Evolutionary conservation across 768 basidiomycete genomes (phyloP).

Genomic region (Mycena capillaripes): DNA sequence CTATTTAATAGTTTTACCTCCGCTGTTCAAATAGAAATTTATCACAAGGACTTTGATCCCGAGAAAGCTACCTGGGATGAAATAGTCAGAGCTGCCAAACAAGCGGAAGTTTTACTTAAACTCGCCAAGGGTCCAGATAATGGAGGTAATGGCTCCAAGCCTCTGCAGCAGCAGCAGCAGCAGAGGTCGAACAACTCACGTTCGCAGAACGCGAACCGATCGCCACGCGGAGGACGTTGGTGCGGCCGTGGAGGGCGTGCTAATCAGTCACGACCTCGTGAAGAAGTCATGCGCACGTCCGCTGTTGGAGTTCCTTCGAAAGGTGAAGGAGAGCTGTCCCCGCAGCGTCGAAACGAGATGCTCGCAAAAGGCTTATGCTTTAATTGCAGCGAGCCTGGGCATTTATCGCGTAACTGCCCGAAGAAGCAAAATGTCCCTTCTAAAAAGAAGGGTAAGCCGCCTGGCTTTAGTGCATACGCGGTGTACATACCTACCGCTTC

Average conservation of each 20-base stretch:
- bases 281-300: not conserved
- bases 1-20: constrained; percentile 42
- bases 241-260: not conserved
- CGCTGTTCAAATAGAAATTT: constrained; percentile 31
- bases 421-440: not conserved
- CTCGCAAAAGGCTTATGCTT: constrained; percentile 8
- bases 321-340: not conserved
- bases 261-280: not conserved
- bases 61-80: constrained; percentile 27
- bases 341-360: not conserved
- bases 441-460: not conserved
- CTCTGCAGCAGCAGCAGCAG: no score
- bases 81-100: not conserved
- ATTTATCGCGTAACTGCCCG: not conserved
- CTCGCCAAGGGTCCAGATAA: not conserved
- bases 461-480: not conserved
- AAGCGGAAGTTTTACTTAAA: not conserved
- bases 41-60: constrained; percentile 31
- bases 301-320: not conserved
- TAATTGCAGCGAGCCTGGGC: not conserved
- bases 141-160: no score
- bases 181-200: no score
- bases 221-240: not conserved
- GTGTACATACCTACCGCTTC: not conserved
- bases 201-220: no score